phyloP scores from a whole-genome alignment of 225 moss, liverwort and hornwort genomes.

The Anthoceros angustus region DNA sequence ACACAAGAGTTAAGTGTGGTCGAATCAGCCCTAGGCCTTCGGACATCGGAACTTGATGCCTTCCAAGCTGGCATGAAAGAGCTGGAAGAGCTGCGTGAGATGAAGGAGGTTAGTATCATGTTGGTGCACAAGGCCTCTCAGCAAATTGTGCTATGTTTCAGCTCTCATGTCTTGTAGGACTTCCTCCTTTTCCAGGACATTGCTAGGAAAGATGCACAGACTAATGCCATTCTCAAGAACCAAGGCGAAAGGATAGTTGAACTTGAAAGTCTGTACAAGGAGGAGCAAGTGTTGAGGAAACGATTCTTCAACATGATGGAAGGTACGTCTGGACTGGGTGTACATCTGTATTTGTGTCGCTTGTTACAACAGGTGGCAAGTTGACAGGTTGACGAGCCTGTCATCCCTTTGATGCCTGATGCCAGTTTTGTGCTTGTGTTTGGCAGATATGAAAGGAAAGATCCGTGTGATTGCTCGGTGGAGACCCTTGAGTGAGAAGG shows the following conservation, averaged over 20 bases:
- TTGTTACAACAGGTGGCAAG: not conserved
- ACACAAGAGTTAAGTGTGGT: constrained; percentile 71
- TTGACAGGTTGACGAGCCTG: not conserved
- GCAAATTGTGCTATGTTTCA: not conserved
- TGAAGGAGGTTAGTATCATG: constrained; percentile 56
- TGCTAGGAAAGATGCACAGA: constrained; percentile 86
- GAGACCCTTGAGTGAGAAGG: constrained; percentile 84
- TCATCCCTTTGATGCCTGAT: constrained; percentile 4
- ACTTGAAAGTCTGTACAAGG: constrained; percentile 70
- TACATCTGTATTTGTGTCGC: no score
- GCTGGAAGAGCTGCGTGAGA: constrained; percentile 82
- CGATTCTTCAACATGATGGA: constrained; percentile 97
- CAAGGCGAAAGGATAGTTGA: constrained; percentile 81
- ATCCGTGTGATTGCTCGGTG: constrained; percentile 85
- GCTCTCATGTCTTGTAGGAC: not conserved
- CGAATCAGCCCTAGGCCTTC: constrained; percentile 45
- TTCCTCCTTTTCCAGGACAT: constrained; percentile 40
- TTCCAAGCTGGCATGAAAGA: constrained; percentile 65
- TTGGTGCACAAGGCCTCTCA: not conserved
- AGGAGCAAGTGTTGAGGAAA: constrained; percentile 82
- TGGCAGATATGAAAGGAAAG: constrained; percentile 90
- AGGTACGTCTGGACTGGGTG: constrained; percentile 24
- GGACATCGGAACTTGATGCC: constrained; percentile 55
- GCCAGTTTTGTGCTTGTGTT: constrained; percentile 9
- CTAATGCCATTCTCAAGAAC: constrained; percentile 73